A percentile compares a stretch with the other conserved stretches of the same genome.
phyloP scores from a whole-genome alignment of 371 early-diverging fungal genomes.

The Actinomucor elegans region DNA sequence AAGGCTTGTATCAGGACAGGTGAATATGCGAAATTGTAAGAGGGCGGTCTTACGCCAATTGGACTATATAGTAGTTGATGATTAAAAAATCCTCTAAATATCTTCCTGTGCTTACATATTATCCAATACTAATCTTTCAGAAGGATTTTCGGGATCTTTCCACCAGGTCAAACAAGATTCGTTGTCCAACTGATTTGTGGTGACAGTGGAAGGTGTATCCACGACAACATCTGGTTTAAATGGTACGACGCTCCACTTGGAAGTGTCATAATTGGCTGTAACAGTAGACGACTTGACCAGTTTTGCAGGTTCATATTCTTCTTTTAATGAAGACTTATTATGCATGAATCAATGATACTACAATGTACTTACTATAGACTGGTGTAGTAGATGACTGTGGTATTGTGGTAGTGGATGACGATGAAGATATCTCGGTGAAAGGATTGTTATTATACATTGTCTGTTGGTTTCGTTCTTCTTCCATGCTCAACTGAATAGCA shows the following conservation, averaged over 20 bases:
- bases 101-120: conserved; percentile 23
- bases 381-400: neutral
- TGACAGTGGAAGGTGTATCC: neutral
- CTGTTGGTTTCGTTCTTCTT: conserved; percentile 1
- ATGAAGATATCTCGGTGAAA: too few relatives aligned
- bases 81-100: neutral
- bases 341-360: neutral
- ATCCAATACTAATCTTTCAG: conserved; percentile 19
- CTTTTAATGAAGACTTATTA: neutral
- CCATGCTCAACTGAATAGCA: conserved; percentile 5
- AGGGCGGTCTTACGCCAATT: conserved; percentile 44
- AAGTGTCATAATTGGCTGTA: conserved; percentile 11
- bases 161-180: conserved; percentile 39
- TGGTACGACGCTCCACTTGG: conserved; percentile 38
- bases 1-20: conserved; percentile 40
- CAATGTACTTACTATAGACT: neutral
- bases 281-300: neutral
- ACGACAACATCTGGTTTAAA: neutral
- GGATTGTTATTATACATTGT: neutral
- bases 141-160: conserved; percentile 43
- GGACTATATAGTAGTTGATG: conserved; percentile 19
- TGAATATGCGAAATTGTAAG: conserved; percentile 33
- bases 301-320: neutral
- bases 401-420: neutral
- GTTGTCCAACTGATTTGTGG: neutral